These are phyloP conservation scores for Blastomyces gilchristii DNA, from an alignment of 2,329 filamentous ascomycete species.

Conservation along the genomic window DNA sequence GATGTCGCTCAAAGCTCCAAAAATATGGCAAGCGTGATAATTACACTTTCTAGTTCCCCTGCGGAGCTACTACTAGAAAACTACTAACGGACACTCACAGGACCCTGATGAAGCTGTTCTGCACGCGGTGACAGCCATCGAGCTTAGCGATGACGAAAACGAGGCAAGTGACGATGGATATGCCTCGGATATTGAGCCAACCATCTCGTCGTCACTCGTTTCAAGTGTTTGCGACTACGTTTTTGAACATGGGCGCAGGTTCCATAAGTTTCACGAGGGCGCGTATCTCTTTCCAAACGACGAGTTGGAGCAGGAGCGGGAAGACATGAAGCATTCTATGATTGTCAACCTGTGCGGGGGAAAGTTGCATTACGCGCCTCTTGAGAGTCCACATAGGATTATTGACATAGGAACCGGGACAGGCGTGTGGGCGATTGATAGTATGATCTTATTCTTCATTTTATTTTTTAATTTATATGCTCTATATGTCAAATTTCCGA, in stretches of 20 bases:
- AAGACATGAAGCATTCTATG: slow-evolving; percentile 8
- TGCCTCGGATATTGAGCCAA: neutral
- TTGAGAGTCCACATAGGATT: slow-evolving; percentile 31
- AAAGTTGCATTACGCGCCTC: slow-evolving; percentile 25
- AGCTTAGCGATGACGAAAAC: neutral
- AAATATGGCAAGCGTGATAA: neutral
- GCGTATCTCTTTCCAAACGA: slow-evolving; percentile 4
- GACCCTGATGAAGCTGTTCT: neutral
- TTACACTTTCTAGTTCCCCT: neutral
- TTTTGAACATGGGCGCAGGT: slow-evolving; percentile 2
- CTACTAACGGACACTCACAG: neutral
- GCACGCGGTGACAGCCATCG: neutral
- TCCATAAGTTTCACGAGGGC: slow-evolving; percentile 3
- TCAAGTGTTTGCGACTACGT: neutral
- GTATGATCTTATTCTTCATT: neutral
- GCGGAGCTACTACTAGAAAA: neutral
- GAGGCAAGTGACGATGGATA: neutral
- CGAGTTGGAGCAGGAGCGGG: slow-evolving; percentile 6
- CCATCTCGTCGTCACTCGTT: neutral
- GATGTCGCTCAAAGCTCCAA: neutral
- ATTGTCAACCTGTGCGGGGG: slow-evolving; percentile 3
- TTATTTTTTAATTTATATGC: neutral
- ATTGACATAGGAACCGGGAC: slow-evolving; percentile 44
- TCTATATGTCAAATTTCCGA: neutral
- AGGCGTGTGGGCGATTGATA: slow-evolving; percentile 47